These are phyloP conservation scores for Hericium alpestre DNA, from an alignment of 768 basidiomycete genomes.

Conservation along the genomic window DNA sequence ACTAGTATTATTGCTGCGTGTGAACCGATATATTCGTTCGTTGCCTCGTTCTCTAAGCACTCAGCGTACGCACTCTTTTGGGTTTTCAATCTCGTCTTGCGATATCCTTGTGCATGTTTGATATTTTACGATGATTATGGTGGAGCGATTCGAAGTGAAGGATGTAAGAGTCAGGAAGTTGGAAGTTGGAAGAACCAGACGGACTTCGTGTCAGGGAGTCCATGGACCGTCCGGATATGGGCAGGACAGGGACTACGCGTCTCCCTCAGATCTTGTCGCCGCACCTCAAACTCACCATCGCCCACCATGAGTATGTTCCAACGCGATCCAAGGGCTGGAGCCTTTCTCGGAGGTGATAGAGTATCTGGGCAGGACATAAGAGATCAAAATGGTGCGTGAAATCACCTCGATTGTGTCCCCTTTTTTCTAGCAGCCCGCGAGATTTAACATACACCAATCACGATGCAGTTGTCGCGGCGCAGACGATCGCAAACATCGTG, in stretches of 20 bases:
- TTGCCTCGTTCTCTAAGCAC: no score
- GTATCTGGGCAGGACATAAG: conserved; percentile 92
- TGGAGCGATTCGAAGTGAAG: no score
- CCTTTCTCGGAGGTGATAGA: conserved; percentile 89
- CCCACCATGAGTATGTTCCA: conserved; percentile 52
- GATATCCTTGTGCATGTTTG: no score
- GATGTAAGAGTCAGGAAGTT: no score
- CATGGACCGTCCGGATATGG: background rate
- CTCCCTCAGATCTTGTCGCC: background rate
- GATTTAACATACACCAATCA: background rate
- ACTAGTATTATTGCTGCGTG: no score
- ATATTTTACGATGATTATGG: no score
- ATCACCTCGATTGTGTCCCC: background rate
- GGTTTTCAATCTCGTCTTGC: no score
- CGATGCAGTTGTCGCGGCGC: conserved; percentile 77
- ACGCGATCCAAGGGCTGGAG: conserved; percentile 85
- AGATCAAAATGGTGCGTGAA: conserved; percentile 80
- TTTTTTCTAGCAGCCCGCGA: conserved; percentile 1
- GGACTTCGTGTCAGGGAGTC: background rate
- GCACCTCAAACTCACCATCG: conserved; percentile 2
- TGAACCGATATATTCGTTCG: no score
- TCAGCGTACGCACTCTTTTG: no score
- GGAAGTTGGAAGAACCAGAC: no score
- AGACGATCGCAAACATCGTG: conserved; percentile 93
- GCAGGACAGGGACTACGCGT: background rate